Evolutionary conservation across 2,329 filamentous ascomycete species (phyloP), one percentile per base, ranked within the genome.

Genomic region (Penicillium sclerotigenum): DNA sequence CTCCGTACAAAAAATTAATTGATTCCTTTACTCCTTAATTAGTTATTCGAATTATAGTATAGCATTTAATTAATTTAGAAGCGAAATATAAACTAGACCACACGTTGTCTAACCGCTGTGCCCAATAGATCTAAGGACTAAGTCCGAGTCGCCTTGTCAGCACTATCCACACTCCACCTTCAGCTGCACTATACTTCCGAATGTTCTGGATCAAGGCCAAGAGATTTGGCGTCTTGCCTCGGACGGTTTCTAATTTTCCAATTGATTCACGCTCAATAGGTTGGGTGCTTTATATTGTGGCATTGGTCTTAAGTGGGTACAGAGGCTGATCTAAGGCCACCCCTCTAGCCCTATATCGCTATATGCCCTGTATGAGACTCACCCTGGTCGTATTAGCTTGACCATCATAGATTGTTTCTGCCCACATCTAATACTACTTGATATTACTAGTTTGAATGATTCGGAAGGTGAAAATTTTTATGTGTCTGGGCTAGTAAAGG

Each of bases 111-210:
- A 24, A 43, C 29, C 36, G 33, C 37, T 14, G 13, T 37, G n/a
- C 28, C 36, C 47, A 34, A 41, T 47, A 47, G 47, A 57, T 59
- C 40, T n/a, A 2, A 40, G 51, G 33, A 34, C 38, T 24, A 22
- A 22, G 18, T 18, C 20, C 18, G 20, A 53, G 10, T 42, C 11
- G 28, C 37, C 37, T 24, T 24, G 16, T 47, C 47, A 24, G 14
- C 10, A 31, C 7, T 49, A 28, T 42, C 45, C 52, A 54, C 45
- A 24, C 22, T 42, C 45, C 52, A 54, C 45, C 18, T 3, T 37
- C 45, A 54, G 52, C 37, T 54, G 22, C n/a, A 31, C 14, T 24
- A 36, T 34, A 33, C 31, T 14, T 24, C 28, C 36, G 26, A 28
- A 33, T n/a, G 20, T 24, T 33, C 37, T 31, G 14, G 10, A 33